Conservation (phyloP, 805 yeast genomes). For the Wickerhamomyces kurtzmanii region DNA sequence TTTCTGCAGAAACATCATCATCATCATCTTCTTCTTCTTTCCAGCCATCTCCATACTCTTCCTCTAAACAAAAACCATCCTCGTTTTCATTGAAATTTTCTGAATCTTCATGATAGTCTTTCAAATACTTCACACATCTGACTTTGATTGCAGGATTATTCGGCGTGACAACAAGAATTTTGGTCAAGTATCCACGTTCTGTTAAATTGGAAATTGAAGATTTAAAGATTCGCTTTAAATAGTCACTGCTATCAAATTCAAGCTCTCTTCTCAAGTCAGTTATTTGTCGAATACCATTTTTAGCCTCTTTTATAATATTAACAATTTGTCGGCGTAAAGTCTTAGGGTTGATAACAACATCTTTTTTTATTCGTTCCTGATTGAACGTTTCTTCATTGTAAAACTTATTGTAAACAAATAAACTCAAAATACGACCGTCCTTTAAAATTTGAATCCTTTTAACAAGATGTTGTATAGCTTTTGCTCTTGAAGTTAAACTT, state of each 20-base stretch:
- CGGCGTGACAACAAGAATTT: slow-evolving; percentile 39
- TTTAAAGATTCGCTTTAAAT: slow-evolving; percentile 35
- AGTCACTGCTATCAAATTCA: slow-evolving; percentile 32
- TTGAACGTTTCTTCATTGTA: slow-evolving; percentile 12
- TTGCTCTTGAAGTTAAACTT: slow-evolving; percentile 55
- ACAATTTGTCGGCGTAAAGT: slow-evolving; percentile 27
- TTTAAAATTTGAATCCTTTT: slow-evolving; percentile 26
- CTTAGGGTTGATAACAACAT: slow-evolving; percentile 18
- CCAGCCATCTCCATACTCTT: slow-evolving; percentile 20
- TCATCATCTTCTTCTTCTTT: slow-evolving; percentile 18
- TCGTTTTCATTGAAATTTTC: slow-evolving; percentile 20
- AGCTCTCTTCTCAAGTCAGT: slow-evolving; percentile 53
- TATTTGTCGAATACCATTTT: slow-evolving; percentile 49
- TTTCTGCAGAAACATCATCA: slow-evolving; percentile 9
- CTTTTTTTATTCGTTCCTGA: slow-evolving; percentile 13
- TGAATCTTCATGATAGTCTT: slow-evolving; percentile 23
- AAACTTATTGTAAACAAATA: slow-evolving; percentile 41
- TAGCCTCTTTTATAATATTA: slow-evolving; percentile 43
- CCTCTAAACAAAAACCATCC: slow-evolving; percentile 18
- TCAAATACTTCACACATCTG: slow-evolving; percentile 31
- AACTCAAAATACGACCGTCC: slow-evolving; percentile 42
- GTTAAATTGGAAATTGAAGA: slow-evolving; percentile 36
- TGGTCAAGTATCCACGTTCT: slow-evolving; percentile 34
- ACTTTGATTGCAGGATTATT: slow-evolving; percentile 37
- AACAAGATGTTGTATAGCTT: slow-evolving; percentile 41